Evolutionary conservation across 257 asterid species (phyloP), one percentile per base, ranked within the genome.

Genomic region (Asclepias syriaca): DNA sequence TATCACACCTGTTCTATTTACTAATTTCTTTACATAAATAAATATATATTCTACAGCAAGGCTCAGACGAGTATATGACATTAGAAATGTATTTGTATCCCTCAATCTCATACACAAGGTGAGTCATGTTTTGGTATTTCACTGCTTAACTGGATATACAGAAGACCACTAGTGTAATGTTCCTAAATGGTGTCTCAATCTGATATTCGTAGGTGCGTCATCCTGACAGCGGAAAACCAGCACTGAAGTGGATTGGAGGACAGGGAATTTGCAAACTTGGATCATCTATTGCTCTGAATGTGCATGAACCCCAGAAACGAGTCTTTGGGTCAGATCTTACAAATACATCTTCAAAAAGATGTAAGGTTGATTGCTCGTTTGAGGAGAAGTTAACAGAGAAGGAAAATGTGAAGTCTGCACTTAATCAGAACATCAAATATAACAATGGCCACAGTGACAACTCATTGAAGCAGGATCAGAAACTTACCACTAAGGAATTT

Each of bases 81-180:
- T 87, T 76, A 87, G 93, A 18, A 87, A 87, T 80, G 93, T 89
- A 63, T 80, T 89, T 39, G 76, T 84, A 57, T 87, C 96, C 39
- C 78, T 87, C 86, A 81, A 74, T 72, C 91, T 89, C 29, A 78
- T 89, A 75, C 87, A 89, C 77, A 89, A 89, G 96, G 96, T 89
- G 71, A 78, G 87, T 73, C 53, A 15, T 65, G 54, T 32, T 77
- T 22, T 54, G 55, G 3, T 27, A 40, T 65, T 57, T 65, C 55
- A 72, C 11, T 70, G 63, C 24, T n/a, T 43, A 55, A 69, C 4
- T 51, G 24, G 53, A n/a, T n/a, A 68, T 12, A 45, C 8, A 46
- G 18, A 39, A 40, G 34, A 9, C 22, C 29, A 69, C 24, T 12
- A 2, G 48, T 61, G 10, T 9, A 0, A 0, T 39, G 21, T 48